These are phyloP conservation scores for Cardiospermum halicacabum DNA, from an alignment of 345 rosid species.

Conservation along the genomic window DNA sequence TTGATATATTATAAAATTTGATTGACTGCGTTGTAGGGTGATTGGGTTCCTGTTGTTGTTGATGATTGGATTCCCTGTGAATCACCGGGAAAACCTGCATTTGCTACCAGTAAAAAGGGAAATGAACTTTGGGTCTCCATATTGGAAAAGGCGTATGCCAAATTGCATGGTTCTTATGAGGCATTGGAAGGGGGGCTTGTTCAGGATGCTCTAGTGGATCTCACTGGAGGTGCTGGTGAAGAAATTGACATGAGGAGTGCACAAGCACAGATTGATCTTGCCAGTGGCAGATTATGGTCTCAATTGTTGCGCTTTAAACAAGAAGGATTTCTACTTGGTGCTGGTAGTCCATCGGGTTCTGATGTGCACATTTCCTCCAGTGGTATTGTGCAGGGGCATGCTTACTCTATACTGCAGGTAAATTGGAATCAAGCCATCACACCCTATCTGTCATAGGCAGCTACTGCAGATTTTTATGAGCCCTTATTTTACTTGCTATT, in stretches of 20 bases:
- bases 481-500: slow-evolving; percentile 5
- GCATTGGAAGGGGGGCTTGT: slow-evolving; percentile 99
- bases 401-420: slow-evolving; percentile 96
- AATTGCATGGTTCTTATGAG: slow-evolving; percentile 97
- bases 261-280: slow-evolving; percentile 98
- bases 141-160: slow-evolving; percentile 97
- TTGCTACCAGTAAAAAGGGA: slow-evolving; percentile 89
- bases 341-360: slow-evolving; percentile 99
- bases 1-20: slow-evolving; percentile 1
- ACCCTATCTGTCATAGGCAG: not conserved
- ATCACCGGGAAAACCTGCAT: slow-evolving; percentile 92
- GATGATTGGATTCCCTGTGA: slow-evolving; percentile 99
- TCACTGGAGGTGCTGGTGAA: slow-evolving; percentile 99
- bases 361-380: slow-evolving; percentile 98
- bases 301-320: slow-evolving; percentile 94
- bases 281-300: slow-evolving; percentile 99
- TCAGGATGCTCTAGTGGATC: slow-evolving; percentile 99
- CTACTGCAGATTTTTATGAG: not conserved
- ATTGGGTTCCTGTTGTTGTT: slow-evolving; percentile 99
- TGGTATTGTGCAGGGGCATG: slow-evolving; percentile 99
- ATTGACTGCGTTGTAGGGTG: slow-evolving; percentile 57
- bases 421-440: slow-evolving; percentile 4
- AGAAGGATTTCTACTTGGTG: slow-evolving; percentile 98
- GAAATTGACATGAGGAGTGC: slow-evolving; percentile 99
- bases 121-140: slow-evolving; percentile 97